phyloP scores from a whole-genome alignment of 1,139 yeast genomes.

The Suhomyces coccinellae region DNA sequence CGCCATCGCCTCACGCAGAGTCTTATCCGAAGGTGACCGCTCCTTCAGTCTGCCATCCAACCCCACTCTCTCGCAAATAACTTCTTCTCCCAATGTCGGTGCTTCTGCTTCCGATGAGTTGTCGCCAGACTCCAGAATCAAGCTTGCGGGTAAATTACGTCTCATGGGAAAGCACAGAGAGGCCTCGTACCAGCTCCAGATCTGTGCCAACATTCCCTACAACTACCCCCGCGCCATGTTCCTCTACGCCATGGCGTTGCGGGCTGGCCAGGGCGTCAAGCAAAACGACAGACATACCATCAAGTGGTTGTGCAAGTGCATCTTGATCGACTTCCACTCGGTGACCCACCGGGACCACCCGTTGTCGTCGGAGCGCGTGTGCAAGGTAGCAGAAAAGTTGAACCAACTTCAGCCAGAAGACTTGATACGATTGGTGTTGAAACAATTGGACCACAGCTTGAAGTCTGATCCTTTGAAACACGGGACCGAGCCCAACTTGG shows the following conservation, averaged over 20 bases:
- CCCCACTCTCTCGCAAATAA: too few relatives aligned
- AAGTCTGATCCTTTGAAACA: constrained; percentile 22
- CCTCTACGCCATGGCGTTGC: constrained; percentile 66
- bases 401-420: constrained; percentile 33
- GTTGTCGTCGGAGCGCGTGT: constrained; percentile 10
- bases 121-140: constrained; percentile 48
- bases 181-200: constrained; percentile 66
- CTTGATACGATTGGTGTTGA: constrained; percentile 30
- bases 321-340: constrained; percentile 21
- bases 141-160: constrained; percentile 55
- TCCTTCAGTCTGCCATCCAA: constrained; percentile 2
- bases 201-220: constrained; percentile 60
- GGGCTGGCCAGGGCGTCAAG: constrained; percentile 71
- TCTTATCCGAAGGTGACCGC: constrained; percentile 10
- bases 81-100: not conserved
- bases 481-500: constrained; percentile 29
- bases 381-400: constrained; percentile 24
- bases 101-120: constrained; percentile 15
- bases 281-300: constrained; percentile 58
- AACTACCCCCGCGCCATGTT: constrained; percentile 64
- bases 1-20: constrained; percentile 7
- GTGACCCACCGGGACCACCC: constrained; percentile 7
- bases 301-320: constrained; percentile 56
- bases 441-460: constrained; percentile 21
- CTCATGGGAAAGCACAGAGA: constrained; percentile 63